phyloP scores from a whole-genome alignment of 73 alveolate genomes.

The Tetrahymena malaccensis region DNA sequence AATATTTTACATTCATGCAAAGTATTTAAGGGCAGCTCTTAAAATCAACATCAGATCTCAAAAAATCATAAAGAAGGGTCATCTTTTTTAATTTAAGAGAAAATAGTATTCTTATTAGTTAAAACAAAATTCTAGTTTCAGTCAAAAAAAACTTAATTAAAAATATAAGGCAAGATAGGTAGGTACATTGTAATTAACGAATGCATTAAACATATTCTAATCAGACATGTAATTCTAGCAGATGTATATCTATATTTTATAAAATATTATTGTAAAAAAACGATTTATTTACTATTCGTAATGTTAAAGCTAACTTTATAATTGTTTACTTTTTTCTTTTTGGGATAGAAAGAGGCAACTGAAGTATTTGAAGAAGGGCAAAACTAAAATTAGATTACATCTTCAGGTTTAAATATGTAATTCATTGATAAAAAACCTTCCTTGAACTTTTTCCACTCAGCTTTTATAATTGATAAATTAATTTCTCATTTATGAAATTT shows the following conservation, averaged over 20 bases:
- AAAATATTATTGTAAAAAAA: neutral
- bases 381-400: neutral
- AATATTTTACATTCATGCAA: neutral
- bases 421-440: neutral
- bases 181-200: neutral
- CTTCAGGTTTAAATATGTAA: neutral
- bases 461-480: neutral
- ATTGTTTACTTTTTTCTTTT: neutral
- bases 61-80: neutral
- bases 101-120: neutral
- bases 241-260: neutral
- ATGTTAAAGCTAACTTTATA: neutral
- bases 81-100: neutral
- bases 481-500: neutral
- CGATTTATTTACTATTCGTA: neutral
- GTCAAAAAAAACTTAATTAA: too few species aligned
- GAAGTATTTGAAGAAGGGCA: neutral
- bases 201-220: neutral
- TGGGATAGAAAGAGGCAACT: neutral
- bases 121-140: neutral
- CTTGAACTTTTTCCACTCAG: neutral
- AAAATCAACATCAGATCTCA: neutral
- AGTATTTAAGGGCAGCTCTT: neutral
- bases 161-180: too few species aligned
- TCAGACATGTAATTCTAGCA: neutral